These are phyloP conservation scores for Metschnikowia cubensis DNA, from an alignment of 805 yeast species.

Conservation along the genomic window DNA sequence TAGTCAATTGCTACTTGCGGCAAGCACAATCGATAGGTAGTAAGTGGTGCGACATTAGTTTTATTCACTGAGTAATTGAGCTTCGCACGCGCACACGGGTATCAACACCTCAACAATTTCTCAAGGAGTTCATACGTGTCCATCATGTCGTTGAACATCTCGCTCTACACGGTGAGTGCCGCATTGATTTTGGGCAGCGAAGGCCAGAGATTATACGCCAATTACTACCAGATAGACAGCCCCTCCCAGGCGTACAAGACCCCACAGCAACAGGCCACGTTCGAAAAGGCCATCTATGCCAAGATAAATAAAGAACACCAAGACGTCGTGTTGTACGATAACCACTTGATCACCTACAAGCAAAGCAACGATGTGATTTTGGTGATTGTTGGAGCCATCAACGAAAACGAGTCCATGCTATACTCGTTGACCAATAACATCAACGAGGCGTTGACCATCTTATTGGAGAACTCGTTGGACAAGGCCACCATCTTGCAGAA, in stretches of 20 bases:
- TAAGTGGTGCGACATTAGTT: too few species aligned
- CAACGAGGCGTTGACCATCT: slow-evolving; percentile 74
- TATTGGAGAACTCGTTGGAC: slow-evolving; percentile 69
- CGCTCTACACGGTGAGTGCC: slow-evolving; percentile 81
- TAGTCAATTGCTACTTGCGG: too few species aligned
- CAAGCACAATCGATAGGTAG: too few species aligned
- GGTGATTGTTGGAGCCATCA: slow-evolving; percentile 65
- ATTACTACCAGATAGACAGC: slow-evolving; percentile 65
- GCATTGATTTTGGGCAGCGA: slow-evolving; percentile 74
- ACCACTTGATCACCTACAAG: slow-evolving; percentile 79
- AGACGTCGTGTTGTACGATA: slow-evolving; percentile 77
- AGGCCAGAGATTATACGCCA: slow-evolving; percentile 77
- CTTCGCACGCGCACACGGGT: slow-evolving; percentile 4
- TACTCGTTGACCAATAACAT: slow-evolving; percentile 74
- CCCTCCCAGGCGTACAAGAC: slow-evolving; percentile 38
- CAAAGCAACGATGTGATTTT: slow-evolving; percentile 74
- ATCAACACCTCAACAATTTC: slow-evolving; percentile 4
- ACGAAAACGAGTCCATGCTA: slow-evolving; percentile 82
- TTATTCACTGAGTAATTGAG: not conserved
- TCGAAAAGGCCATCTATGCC: slow-evolving; percentile 65
- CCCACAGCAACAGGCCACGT: slow-evolving; percentile 63
- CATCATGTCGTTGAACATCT: slow-evolving; percentile 45
- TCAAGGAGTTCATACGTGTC: not conserved
- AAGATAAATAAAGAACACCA: slow-evolving; percentile 80
- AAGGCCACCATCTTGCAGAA: slow-evolving; percentile 72